A percentile compares a stretch with the other conserved stretches of the same genome.
phyloP scores from a whole-genome alignment of 169 alveolate species.

The Plasmodium inui region DNA sequence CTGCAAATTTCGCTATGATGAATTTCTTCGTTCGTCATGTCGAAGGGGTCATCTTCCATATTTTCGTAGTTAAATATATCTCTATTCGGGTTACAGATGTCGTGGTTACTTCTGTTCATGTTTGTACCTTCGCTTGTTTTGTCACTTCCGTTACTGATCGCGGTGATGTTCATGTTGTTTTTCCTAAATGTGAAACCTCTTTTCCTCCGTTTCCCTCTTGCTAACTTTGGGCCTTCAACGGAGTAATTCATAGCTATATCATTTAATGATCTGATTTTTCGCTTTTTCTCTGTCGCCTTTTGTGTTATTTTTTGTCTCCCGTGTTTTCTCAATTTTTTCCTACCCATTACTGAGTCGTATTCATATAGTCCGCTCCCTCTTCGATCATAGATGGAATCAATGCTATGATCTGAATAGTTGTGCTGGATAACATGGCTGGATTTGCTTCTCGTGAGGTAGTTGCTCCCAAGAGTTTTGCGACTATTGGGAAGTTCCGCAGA shows the following conservation, averaged over 20 bases:
- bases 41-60: not conserved
- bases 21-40: not conserved
- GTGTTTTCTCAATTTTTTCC: not conserved
- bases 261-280: conserved; percentile 15
- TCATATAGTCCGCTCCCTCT: not conserved
- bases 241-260: not conserved
- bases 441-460: conserved; percentile 34
- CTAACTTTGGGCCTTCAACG: not conserved
- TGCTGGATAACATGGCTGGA: not conserved
- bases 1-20: not conserved
- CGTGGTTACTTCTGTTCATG: not conserved
- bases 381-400: conserved; percentile 9
- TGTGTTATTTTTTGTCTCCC: not conserved
- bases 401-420: conserved; percentile 35
- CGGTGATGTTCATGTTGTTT: not conserved
- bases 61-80: not conserved
- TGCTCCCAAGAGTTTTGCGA: not conserved
- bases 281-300: not conserved
- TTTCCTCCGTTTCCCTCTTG: not conserved
- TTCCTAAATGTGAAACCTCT: not conserved
- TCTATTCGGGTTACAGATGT: not conserved
- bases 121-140: not conserved
- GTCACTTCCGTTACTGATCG: not conserved
- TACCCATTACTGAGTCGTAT: conserved; percentile 7
- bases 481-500: not conserved